Percentiles rank a stretch among this genome's conserved stretches.
Evolutionary conservation across 2,329 filamentous ascomycete genomes (phyloP).

Genomic region (Sclerotinia spermophila): DNA sequence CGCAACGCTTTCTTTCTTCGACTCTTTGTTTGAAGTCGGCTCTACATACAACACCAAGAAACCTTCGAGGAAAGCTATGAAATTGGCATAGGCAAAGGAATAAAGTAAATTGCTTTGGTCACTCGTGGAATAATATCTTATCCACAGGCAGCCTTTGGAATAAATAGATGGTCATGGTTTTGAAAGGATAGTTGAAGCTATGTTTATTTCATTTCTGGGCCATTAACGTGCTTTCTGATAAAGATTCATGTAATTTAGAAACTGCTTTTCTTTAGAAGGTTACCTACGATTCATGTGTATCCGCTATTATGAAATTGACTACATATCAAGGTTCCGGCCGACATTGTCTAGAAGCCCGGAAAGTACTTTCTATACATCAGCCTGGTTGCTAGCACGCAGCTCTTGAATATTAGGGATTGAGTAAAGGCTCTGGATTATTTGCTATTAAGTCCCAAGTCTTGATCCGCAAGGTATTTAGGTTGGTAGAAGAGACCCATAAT

Average conservation of each 20-base stretch:
- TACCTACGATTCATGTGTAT: no score
- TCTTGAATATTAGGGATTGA: background rate
- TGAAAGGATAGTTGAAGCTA: background rate
- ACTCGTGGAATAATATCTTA: background rate
- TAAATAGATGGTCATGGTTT: background rate
- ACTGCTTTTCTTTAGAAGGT: no score
- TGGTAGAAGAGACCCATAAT: background rate
- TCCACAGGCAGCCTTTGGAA: background rate
- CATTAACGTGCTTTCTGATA: background rate
- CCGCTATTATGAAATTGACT: background rate
- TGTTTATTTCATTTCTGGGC: background rate
- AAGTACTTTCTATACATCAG: background rate
- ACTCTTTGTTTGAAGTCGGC: background rate
- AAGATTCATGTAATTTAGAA: background rate
- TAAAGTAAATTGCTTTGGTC: background rate
- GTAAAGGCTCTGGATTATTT: background rate
- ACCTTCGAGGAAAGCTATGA: background rate
- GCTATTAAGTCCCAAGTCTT: background rate
- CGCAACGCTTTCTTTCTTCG: background rate
- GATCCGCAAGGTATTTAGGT: background rate
- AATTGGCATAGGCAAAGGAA: background rate
- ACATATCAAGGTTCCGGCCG: background rate
- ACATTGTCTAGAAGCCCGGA: background rate
- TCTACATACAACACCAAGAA: slow-evolving; percentile 16
- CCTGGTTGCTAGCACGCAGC: background rate